Evolutionary conservation across 2,329 filamentous ascomycete genomes (phyloP).

Genomic region (Juglanconis oblonga): DNA sequence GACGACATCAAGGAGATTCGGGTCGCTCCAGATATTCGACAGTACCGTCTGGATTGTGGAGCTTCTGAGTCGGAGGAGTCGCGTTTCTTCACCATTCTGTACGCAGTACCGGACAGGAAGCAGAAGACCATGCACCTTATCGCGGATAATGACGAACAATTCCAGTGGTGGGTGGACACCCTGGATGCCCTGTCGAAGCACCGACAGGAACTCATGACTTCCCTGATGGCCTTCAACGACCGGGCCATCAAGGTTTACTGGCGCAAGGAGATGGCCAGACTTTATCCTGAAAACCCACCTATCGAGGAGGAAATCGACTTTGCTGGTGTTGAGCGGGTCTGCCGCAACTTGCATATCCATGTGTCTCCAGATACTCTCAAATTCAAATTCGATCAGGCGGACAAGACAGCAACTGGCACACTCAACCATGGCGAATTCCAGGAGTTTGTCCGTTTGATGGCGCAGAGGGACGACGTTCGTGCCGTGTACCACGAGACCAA

Average conservation of each 20-base stretch:
- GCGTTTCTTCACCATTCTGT: constrained; percentile 88
- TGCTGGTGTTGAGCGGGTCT: constrained; percentile 75
- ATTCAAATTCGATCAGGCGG: constrained; percentile 70
- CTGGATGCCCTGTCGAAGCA: constrained; percentile 82
- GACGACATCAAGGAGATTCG: constrained; percentile 94
- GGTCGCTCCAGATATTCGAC: constrained; percentile 76
- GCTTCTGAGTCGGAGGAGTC: constrained; percentile 64
- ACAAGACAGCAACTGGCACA: constrained; percentile 59
- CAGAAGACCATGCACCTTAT: constrained; percentile 87
- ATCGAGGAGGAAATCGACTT: constrained; percentile 71
- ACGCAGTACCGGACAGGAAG: constrained; percentile 75
- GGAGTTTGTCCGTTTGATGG: constrained; percentile 78
- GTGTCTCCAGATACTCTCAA: constrained; percentile 73
- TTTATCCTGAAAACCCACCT: constrained; percentile 52
- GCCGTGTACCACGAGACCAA: constrained; percentile 66
- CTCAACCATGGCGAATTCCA: constrained; percentile 81
- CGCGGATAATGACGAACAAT: constrained; percentile 68
- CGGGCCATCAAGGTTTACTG: constrained; percentile 81
- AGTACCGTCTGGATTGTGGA: constrained; percentile 82
- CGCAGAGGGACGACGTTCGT: constrained; percentile 78
- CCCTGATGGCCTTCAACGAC: constrained; percentile 80
- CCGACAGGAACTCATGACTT: constrained; percentile 85
- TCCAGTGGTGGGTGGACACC: constrained; percentile 78
- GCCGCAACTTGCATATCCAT: constrained; percentile 88
- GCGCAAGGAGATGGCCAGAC: constrained; percentile 76